These are phyloP conservation scores for Orychophragmus violaceus DNA, from an alignment of 345 rosid genomes.

Conservation along the genomic window DNA sequence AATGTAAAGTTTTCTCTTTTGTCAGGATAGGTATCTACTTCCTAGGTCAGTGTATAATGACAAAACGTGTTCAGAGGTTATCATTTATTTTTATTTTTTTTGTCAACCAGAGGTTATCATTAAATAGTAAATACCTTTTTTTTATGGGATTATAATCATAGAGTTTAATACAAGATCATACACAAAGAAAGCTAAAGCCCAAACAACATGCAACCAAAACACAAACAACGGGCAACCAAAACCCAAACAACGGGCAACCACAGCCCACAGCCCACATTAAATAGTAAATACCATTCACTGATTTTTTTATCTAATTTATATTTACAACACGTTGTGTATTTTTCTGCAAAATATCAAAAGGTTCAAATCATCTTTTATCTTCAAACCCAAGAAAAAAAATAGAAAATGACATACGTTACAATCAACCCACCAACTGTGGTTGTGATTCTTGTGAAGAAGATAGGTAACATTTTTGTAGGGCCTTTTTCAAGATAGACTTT, in stretches of 20 bases:
- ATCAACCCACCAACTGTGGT: neutral
- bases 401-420: neutral
- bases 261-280: no score
- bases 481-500: neutral
- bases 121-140: no score
- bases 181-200: no score
- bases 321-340: neutral
- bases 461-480: neutral
- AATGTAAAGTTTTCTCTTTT: neutral
- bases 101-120: no score
- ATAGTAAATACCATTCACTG: neutral
- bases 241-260: no score
- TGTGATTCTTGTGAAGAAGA: neutral
- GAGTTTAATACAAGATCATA: no score
- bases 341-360: neutral
- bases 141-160: no score
- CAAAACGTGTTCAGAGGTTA: constrained; percentile 7
- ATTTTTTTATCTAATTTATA: neutral
- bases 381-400: no score
- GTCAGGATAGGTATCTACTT: neutral
- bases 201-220: no score
- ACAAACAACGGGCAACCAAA: no score
- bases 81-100: no score
- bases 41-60: neutral
- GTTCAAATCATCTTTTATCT: neutral